Conservation (phyloP, 768 basidiomycete species). For the Coprinellus aureogranulatus region DNA sequence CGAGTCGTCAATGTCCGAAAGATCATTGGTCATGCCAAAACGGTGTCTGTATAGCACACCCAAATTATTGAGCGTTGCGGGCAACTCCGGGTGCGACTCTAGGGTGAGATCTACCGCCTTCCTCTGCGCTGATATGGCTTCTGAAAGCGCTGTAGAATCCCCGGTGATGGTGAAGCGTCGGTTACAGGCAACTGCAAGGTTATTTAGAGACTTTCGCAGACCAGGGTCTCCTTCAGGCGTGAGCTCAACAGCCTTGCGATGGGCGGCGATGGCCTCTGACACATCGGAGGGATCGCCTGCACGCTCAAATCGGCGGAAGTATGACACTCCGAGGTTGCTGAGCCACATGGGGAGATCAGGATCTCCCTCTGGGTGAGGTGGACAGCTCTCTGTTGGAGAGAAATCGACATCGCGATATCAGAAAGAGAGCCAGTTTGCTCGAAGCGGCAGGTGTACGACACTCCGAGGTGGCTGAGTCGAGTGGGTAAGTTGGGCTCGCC, state of each 20-base stretch:
- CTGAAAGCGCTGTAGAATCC: too few species aligned
- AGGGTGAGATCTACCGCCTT: not conserved
- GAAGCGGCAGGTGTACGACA: not conserved
- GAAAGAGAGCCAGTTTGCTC: not conserved
- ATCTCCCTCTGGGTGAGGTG: not conserved
- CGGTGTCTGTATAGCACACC: not conserved
- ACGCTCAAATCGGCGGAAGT: not conserved
- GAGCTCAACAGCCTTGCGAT: not conserved
- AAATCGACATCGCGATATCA: not conserved
- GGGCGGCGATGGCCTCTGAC: not conserved
- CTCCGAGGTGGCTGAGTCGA: not conserved
- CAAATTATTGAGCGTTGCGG: not conserved
- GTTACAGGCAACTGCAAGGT: too few species aligned
- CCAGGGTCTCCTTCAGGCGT: not conserved
- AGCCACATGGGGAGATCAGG: not conserved
- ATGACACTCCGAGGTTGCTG: not conserved
- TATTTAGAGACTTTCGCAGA: not conserved
- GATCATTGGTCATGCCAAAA: not conserved
- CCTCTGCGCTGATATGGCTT: not conserved
- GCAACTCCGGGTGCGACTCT: not conserved
- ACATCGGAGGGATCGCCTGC: not conserved
- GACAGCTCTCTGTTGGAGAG: not conserved
- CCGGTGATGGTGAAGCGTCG: too few species aligned
- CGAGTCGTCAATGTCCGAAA: not conserved
- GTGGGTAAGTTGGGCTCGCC: not conserved